These are phyloP conservation scores for Trichomonas vaginalis DNA, from an alignment of 208 protist genomes.

Conservation along the genomic window DNA sequence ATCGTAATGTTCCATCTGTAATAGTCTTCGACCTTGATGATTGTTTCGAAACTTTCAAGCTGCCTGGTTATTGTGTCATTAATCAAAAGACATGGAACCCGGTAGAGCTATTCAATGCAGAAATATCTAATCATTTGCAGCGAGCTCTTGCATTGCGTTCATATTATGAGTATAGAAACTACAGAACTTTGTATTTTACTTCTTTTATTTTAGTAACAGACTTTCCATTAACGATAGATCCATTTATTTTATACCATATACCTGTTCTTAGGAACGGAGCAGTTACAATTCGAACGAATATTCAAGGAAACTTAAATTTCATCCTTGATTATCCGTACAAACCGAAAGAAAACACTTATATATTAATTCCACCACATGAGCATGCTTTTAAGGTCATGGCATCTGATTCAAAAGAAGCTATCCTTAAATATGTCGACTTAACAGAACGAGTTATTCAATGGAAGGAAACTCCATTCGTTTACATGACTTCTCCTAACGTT, in stretches of 20 bases:
- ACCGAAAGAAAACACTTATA: not conserved
- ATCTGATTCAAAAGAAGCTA: not conserved
- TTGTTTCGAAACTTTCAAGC: too few species aligned
- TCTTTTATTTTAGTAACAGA: not conserved
- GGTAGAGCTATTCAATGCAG: not conserved
- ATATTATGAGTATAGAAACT: not conserved
- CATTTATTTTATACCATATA: not conserved
- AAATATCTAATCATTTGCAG: not conserved
- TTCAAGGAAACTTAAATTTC: not conserved
- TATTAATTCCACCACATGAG: not conserved
- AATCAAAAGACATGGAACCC: not conserved
- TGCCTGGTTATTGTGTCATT: not conserved
- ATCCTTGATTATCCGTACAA: not conserved
- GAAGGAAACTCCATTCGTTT: not conserved
- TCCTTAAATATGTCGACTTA: not conserved
- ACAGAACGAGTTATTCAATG: not conserved
- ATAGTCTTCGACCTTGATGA: not conserved
- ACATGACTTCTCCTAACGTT: not conserved
- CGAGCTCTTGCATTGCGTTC: not conserved
- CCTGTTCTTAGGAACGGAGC: not conserved
- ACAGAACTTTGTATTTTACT: not conserved
- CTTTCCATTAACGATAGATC: not conserved
- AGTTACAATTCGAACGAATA: not conserved
- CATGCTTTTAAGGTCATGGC: not conserved
- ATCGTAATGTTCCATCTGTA: not conserved